Evolutionary conservation across 345 rosid genomes (phyloP), one percentile per base, ranked within the genome.

Genomic region (Turritis glabra): DNA sequence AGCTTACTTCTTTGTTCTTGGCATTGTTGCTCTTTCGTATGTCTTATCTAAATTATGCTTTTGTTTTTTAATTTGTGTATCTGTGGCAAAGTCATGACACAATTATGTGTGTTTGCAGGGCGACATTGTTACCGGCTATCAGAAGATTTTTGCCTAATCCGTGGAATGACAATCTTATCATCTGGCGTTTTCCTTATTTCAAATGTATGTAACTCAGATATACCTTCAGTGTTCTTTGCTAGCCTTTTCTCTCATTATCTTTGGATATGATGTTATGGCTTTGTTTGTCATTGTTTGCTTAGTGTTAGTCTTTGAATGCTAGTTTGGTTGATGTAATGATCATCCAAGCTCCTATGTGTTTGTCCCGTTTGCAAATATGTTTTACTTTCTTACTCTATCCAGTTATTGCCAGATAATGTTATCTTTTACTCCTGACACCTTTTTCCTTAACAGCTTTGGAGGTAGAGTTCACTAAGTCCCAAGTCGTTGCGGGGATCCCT

Each of bases 401-500:
- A 37, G 12, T 60, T n/a, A n/a, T n/a, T n/a, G 82, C 81, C 72
- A 81, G 82, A 68, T 82, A 72, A 77, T 82, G 14, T 59, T 69
- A 77, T 30, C 7, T 22, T 27, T 1, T 2, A 2, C 81, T 77
- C 68, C 71, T 73, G 70, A 32, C 46, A 53, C 75, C 23, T 80
- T 83, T 69, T 81, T 85, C 62, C 79, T 85, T 46, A 67, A 79
- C 93, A 95, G 99, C 98, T 84, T 72, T 95, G 86, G 94, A 95
- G 85, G 81, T 95, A 67, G 99, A 92, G 84, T 90, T 95, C 84
- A 90, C 98, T 47, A 89, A 86, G 81, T 92, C 99, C 50, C 98
- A 95, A 83, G 78, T 92, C 5, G 63, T 92, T 62, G 98, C 99
- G 7, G 97, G 94, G 53, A 90, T 92, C 77, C 99, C 99, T 67